phyloP scores from a whole-genome alignment of 2,329 filamentous ascomycete genomes.

The Aspergillus calidoustus region DNA sequence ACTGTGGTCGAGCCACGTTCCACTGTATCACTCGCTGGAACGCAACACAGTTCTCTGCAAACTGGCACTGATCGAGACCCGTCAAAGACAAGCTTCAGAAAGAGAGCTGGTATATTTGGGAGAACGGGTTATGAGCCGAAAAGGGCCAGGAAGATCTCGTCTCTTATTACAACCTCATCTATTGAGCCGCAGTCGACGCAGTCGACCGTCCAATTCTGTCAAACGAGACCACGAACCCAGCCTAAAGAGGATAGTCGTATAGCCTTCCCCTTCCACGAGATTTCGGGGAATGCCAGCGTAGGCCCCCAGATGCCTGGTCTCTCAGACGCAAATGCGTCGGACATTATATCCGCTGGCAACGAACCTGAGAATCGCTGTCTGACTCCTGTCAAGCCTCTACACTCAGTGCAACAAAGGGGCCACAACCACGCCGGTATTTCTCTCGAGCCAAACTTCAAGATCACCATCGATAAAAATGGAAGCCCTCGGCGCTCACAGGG shows the following conservation, averaged over 20 bases:
- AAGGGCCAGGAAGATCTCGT: background rate
- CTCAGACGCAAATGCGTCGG: background rate
- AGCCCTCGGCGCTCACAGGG: constrained; percentile 35
- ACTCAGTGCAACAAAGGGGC: background rate
- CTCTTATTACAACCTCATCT: constrained; percentile 1
- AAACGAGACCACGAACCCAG: background rate
- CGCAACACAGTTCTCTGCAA: background rate
- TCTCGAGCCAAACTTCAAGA: constrained; percentile 17
- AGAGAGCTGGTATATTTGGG: background rate
- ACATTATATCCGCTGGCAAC: background rate
- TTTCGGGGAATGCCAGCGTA: background rate
- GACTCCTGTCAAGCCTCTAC: background rate
- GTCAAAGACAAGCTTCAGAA: background rate
- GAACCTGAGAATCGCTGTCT: background rate
- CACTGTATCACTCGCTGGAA: background rate
- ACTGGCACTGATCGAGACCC: background rate
- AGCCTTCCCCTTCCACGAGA: background rate
- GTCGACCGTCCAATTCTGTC: background rate
- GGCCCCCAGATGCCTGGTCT: background rate
- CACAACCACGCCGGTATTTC: background rate
- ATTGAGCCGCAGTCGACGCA: background rate
- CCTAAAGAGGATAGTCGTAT: background rate
- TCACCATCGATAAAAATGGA: constrained; percentile 43
- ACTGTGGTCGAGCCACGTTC: background rate
- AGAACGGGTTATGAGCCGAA: background rate